Conservation (phyloP, 1,284 basidiomycete species). For the Apiotrichum siamense region DNA sequence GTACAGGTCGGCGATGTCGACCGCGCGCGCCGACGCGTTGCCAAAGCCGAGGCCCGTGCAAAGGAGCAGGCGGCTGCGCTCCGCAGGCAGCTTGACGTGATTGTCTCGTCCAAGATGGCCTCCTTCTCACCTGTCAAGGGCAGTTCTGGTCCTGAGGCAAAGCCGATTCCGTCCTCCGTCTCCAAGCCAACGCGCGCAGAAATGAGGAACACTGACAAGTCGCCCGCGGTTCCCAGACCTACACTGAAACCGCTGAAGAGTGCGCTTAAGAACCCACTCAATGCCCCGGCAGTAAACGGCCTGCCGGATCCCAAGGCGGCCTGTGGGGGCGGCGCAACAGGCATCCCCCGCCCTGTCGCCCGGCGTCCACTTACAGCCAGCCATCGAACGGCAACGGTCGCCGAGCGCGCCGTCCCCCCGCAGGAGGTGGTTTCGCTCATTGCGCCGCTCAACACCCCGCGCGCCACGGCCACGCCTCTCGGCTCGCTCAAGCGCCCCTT, state of each 20-base stretch:
- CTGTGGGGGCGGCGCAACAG: neutral
- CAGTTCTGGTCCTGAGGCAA: neutral
- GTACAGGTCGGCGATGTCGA: neutral
- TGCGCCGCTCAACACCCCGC: neutral
- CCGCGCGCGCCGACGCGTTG: neutral
- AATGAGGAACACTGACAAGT: too few species aligned
- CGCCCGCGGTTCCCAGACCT: too few species aligned
- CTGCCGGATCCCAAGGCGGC: neutral
- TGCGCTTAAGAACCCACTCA: neutral
- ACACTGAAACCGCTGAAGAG: neutral
- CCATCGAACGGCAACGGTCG: neutral
- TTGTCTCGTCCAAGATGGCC: neutral
- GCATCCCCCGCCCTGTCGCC: neutral
- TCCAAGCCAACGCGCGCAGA: neutral
- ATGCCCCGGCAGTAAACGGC: neutral
- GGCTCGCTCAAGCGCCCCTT: slow-evolving; percentile 4
- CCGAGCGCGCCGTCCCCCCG: neutral
- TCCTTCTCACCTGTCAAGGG: neutral
- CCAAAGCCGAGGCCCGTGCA: neutral
- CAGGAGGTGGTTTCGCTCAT: neutral
- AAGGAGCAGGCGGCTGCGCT: neutral
- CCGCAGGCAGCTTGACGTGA: neutral
- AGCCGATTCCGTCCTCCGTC: neutral
- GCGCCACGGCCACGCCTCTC: neutral
- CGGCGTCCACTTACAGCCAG: neutral